Percentiles rank a stretch among this genome's conserved stretches.
Conservation (phyloP, 306 rosid species). For the Alnus rubra region DNA sequence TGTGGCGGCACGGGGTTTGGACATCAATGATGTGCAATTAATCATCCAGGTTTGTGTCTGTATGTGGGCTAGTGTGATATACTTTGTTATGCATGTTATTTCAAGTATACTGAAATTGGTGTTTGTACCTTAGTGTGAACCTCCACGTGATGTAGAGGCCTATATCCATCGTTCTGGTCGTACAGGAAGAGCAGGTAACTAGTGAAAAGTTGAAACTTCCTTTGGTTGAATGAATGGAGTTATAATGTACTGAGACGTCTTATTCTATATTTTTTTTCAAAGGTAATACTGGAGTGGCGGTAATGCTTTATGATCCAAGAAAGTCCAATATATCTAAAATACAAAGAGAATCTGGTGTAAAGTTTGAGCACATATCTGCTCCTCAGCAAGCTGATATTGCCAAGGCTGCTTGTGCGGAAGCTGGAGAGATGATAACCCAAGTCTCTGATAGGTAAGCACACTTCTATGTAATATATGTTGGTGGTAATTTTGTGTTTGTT, state of each 20-base stretch:
- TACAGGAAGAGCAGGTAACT: constrained; percentile 92
- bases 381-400: constrained; percentile 88
- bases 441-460: constrained; percentile 69
- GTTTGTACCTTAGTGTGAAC: constrained; percentile 69
- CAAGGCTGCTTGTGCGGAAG: constrained; percentile 67
- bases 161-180: constrained; percentile 97
- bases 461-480: neutral
- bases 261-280: neutral
- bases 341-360: constrained; percentile 85
- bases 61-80: neutral
- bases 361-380: constrained; percentile 80
- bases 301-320: constrained; percentile 83
- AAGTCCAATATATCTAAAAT: constrained; percentile 61
- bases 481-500: constrained; percentile 5
- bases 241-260: constrained; percentile 7
- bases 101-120: constrained; percentile 24
- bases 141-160: constrained; percentile 88
- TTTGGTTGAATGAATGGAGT: neutral
- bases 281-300: constrained; percentile 93
- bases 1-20: constrained; percentile 96
- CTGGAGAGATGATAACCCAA: constrained; percentile 56
- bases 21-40: constrained; percentile 89
- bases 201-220: neutral
- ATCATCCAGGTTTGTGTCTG: constrained; percentile 71
- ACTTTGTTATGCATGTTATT: neutral